Percentiles rank a stretch among this genome's conserved stretches.
Evolutionary conservation across 768 basidiomycete species (phyloP).

Genomic region (Pleurotus pulmonarius): DNA sequence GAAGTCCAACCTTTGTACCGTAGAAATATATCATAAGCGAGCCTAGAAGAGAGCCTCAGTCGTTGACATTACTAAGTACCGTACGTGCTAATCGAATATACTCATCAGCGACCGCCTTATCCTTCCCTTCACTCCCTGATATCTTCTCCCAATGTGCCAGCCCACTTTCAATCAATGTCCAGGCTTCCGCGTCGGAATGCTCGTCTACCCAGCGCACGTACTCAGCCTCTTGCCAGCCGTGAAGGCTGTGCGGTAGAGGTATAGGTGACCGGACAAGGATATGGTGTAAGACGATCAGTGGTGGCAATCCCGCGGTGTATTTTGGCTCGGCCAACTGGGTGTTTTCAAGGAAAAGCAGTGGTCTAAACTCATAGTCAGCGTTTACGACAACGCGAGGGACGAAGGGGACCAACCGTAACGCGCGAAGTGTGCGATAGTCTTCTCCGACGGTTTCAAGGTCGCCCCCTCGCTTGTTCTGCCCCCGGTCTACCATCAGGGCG

Average conservation of each 20-base stretch:
- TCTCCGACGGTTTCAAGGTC: constrained; percentile 77
- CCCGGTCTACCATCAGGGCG: constrained; percentile 64
- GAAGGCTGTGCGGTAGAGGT: constrained; percentile 81
- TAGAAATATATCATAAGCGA: not conserved
- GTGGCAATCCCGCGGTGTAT: constrained; percentile 74
- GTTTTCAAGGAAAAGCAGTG: constrained; percentile 86
- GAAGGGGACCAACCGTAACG: constrained; percentile 63
- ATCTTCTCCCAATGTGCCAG: constrained; percentile 77
- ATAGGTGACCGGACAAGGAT: constrained; percentile 87
- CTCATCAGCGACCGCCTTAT: constrained; percentile 44
- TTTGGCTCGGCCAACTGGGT: constrained; percentile 57
- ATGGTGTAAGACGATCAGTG: constrained; percentile 87
- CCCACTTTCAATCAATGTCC: constrained; percentile 76
- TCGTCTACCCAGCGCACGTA: constrained; percentile 97
- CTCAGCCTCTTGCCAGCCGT: constrained; percentile 94
- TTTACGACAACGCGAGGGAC: constrained; percentile 1
- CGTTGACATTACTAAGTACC: constrained; percentile 50
- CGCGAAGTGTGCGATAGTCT: constrained; percentile 82
- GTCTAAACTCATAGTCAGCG: constrained; percentile 41
- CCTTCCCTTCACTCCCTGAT: constrained; percentile 52
- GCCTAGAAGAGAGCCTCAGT: constrained; percentile 5
- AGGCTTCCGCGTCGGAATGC: constrained; percentile 77
- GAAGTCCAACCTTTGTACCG: not conserved
- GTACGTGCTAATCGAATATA: constrained; percentile 65
- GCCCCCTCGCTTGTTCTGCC: constrained; percentile 55